Evolutionary conservation across 2,329 filamentous ascomycete genomes (phyloP).

Genomic region (Scolecobasidium constrictum): DNA sequence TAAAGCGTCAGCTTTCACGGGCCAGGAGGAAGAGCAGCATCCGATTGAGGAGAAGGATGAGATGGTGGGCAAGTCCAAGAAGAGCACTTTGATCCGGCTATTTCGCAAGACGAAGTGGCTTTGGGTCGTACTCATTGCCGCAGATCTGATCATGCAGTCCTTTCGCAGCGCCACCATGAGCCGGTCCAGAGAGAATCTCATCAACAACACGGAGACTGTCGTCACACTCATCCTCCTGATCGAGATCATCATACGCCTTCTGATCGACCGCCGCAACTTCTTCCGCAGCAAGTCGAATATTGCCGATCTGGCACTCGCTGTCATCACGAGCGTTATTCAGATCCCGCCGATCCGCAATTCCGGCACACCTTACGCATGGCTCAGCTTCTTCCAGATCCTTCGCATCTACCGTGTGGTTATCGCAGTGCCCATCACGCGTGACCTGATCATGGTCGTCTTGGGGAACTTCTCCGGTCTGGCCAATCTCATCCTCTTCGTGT

Average conservation of each 20-base stretch:
- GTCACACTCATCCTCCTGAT: conserved; percentile 69
- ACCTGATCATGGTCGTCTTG: conserved; percentile 77
- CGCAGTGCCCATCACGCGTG: conserved; percentile 75
- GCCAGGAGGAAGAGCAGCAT: conserved; percentile 48
- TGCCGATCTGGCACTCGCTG: conserved; percentile 67
- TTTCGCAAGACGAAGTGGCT: conserved; percentile 65
- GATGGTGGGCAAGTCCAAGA: conserved; percentile 9
- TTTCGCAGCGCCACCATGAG: conserved; percentile 70
- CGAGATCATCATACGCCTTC: conserved; percentile 73
- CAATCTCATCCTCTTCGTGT: conserved; percentile 93
- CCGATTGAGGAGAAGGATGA: conserved; percentile 23
- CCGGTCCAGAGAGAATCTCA: conserved; percentile 46
- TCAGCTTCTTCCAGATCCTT: conserved; percentile 87
- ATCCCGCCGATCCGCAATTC: conserved; percentile 68
- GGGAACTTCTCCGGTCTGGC: conserved; percentile 86
- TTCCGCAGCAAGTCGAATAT: conserved; percentile 63
- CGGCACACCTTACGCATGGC: conserved; percentile 67
- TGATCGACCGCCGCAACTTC: conserved; percentile 71
- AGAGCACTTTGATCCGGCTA: conserved; percentile 50
- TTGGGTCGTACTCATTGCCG: conserved; percentile 73
- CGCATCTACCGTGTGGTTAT: conserved; percentile 86
- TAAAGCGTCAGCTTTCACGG: conserved; percentile 84
- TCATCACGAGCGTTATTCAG: conserved; percentile 76
- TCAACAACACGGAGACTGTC: conserved; percentile 59
- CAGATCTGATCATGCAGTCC: conserved; percentile 69